Evolutionary conservation across 139 green algal species (phyloP).

Genomic region (Picochlorum sp.): DNA sequence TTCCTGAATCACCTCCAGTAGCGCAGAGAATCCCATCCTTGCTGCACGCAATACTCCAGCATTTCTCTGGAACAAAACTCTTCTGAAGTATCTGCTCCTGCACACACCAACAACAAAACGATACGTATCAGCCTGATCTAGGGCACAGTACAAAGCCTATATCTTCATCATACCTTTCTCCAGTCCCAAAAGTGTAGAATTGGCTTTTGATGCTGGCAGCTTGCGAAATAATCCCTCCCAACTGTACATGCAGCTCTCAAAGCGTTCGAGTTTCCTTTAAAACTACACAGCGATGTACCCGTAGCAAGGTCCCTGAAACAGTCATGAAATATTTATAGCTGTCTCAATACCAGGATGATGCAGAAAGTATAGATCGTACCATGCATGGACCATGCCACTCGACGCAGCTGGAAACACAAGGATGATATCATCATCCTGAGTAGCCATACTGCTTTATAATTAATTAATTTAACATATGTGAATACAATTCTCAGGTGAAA

Average conservation of each 20-base stretch:
- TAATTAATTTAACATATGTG: no score
- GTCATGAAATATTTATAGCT: background rate
- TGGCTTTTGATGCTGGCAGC: slow-evolving; percentile 47
- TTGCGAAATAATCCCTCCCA: slow-evolving; percentile 60
- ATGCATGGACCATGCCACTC: no score
- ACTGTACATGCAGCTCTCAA: slow-evolving; percentile 43
- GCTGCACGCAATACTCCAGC: slow-evolving; percentile 43
- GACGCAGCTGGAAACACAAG: no score
- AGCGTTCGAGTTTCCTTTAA: slow-evolving; percentile 44
- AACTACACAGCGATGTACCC: slow-evolving; percentile 47
- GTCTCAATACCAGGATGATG: no score
- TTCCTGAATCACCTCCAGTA: slow-evolving; percentile 54
- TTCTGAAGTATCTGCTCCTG: slow-evolving; percentile 69
- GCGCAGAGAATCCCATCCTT: slow-evolving; percentile 46
- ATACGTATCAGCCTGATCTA: background rate
- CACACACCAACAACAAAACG: background rate
- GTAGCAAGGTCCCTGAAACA: slow-evolving; percentile 59
- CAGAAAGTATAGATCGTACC: no score
- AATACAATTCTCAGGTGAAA: no score
- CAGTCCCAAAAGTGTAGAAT: slow-evolving; percentile 69
- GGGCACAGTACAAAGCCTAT: background rate
- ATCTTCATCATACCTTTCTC: slow-evolving; percentile 50
- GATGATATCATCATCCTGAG: no score
- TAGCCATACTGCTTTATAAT: no score
- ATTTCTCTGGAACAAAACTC: slow-evolving; percentile 51